A percentile compares a stretch with the other conserved stretches of the same genome.
phyloP scores from a whole-genome alignment of 352 stramenopile species.

The Peronospora destructor region DNA sequence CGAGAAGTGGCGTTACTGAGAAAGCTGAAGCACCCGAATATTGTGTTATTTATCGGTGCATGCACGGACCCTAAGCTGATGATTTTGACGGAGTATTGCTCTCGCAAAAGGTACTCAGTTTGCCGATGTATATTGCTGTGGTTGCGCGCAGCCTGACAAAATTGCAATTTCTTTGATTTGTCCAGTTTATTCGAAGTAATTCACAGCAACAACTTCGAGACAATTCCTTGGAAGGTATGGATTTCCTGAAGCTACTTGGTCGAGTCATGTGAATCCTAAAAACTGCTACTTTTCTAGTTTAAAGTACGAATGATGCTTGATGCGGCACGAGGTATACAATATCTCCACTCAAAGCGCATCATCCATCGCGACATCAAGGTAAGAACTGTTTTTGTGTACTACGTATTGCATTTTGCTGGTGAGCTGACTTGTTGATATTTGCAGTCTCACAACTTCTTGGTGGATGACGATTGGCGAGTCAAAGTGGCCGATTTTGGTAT shows the following conservation, averaged over 20 bases:
- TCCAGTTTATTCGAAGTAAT: constrained; percentile 85
- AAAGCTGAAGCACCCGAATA: constrained; percentile 87
- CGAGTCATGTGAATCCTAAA: constrained; percentile 2
- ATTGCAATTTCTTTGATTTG: neutral
- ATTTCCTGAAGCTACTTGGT: neutral
- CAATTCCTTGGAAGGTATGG: constrained; percentile 86
- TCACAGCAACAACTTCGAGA: constrained; percentile 82
- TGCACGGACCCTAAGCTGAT: constrained; percentile 86
- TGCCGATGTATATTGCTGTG: constrained; percentile 1
- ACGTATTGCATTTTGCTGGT: neutral
- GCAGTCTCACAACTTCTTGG: constrained; percentile 86
- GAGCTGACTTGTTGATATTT: constrained; percentile 2
- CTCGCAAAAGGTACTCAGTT: constrained; percentile 63
- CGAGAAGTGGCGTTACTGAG: constrained; percentile 80
- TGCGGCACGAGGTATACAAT: constrained; percentile 81
- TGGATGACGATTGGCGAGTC: constrained; percentile 86
- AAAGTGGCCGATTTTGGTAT: constrained; percentile 88
- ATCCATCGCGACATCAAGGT: constrained; percentile 90
- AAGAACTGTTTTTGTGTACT: neutral
- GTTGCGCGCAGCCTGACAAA: neutral
- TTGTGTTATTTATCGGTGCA: constrained; percentile 87
- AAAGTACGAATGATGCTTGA: constrained; percentile 89
- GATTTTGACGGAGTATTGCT: constrained; percentile 88
- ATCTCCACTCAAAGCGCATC: constrained; percentile 81
- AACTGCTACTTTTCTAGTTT: constrained; percentile 40